Evolutionary conservation across 202 grass and related monocot genomes (phyloP).

Genomic region (Schoenoplectus triqueter): DNA sequence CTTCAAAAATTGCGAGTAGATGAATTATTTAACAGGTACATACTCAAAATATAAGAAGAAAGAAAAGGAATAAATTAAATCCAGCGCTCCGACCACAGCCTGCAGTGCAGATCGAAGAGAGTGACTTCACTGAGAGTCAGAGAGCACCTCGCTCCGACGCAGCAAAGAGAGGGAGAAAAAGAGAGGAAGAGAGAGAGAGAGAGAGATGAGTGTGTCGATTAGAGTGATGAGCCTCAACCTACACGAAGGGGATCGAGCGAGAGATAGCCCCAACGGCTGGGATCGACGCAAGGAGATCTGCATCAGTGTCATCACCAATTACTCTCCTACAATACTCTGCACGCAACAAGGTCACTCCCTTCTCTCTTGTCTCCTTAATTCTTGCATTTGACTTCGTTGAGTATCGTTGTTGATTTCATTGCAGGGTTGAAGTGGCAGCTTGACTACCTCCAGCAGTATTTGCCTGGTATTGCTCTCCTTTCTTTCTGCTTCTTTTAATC

Average conservation of each 20-base stretch:
- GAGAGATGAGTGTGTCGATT: conserved; percentile 71
- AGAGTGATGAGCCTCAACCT: conserved; percentile 94
- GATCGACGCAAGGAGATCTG: conserved; percentile 91
- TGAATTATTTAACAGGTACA: background rate
- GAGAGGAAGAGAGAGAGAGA: background rate
- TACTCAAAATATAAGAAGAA: background rate
- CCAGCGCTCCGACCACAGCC: background rate
- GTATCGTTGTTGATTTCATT: conserved; percentile 34
- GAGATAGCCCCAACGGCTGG: conserved; percentile 81
- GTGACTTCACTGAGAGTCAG: too few species aligned
- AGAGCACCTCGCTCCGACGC: background rate
- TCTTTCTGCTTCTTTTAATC: background rate
- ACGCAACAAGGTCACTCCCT: conserved; percentile 82
- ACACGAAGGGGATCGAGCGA: conserved; percentile 70
- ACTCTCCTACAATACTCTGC: conserved; percentile 88
- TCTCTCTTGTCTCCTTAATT: conserved; percentile 21
- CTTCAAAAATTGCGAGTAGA: background rate
- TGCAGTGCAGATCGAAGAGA: background rate
- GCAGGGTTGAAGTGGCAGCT: conserved; percentile 91
- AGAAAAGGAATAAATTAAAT: background rate
- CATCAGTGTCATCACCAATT: conserved; percentile 91
- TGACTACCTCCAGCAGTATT: conserved; percentile 90
- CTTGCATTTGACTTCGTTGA: conserved; percentile 31
- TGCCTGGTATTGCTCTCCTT: conserved; percentile 61
- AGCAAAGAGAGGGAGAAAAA: background rate